Evolutionary conservation across 2,329 filamentous ascomycete genomes (phyloP).

Genomic region (Fusarium abutilonis): DNA sequence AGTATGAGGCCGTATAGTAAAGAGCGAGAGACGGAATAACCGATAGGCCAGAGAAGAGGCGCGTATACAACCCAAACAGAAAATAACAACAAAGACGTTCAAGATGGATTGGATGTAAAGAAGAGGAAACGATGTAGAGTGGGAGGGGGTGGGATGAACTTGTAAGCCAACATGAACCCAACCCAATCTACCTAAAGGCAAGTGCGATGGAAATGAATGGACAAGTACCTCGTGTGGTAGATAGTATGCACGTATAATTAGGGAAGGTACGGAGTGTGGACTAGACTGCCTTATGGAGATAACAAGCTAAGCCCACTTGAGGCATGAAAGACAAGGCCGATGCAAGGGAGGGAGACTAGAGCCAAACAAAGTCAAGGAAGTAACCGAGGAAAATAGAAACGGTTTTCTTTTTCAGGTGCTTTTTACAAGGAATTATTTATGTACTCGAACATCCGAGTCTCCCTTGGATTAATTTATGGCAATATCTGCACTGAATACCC

Average conservation of each 20-base stretch:
- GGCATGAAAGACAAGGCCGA: conserved; percentile 28
- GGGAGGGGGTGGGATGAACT: conserved; percentile 36
- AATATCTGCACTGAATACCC: neutral
- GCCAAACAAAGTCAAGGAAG: conserved; percentile 19
- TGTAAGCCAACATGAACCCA: conserved; percentile 30
- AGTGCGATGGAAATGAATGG: conserved; percentile 7
- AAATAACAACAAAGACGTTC: conserved; percentile 13
- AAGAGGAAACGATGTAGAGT: conserved; percentile 11
- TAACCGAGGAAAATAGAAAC: conserved; percentile 21
- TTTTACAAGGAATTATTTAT: conserved; percentile 16
- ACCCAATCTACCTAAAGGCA: conserved; percentile 23
- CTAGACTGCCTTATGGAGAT: conserved; percentile 22
- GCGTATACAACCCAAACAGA: conserved; percentile 19
- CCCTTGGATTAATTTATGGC: conserved; percentile 17
- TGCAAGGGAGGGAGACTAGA: conserved; percentile 29
- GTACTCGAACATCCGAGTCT: conserved; percentile 19
- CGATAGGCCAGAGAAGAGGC: conserved; percentile 20
- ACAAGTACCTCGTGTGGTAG: conserved; percentile 18
- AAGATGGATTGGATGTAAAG: conserved; percentile 4
- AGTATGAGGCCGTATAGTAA: conserved; percentile 12
- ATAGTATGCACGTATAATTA: conserved; percentile 26
- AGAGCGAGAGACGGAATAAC: conserved; percentile 21
- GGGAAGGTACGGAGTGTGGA: conserved; percentile 16
- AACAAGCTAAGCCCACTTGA: conserved; percentile 21
- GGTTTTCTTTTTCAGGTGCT: conserved; percentile 21